Conservation (phyloP, 805 yeast genomes). For the Metschnikowia borealis region DNA sequence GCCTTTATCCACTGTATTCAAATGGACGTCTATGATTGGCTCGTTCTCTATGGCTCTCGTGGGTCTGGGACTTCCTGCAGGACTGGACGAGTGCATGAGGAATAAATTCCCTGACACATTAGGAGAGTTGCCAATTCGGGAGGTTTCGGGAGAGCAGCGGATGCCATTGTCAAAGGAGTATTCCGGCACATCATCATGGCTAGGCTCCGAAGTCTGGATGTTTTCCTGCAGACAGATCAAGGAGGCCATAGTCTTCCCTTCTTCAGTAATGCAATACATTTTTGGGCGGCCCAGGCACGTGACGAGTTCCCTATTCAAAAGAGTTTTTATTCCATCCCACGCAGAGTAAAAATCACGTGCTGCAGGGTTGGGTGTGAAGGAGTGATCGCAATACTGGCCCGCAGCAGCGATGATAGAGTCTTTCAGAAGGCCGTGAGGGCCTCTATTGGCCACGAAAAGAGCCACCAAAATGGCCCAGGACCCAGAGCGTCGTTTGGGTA, state of each 20-base stretch:
- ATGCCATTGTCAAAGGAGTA: conserved; percentile 35
- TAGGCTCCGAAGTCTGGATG: conserved; percentile 10
- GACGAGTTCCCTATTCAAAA: conserved; percentile 59
- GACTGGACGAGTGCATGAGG: conserved; percentile 1
- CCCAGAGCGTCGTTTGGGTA: conserved; percentile 76
- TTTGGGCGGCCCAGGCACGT: conserved; percentile 54
- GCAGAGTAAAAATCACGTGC: conserved; percentile 67
- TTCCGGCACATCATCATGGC: conserved; percentile 18
- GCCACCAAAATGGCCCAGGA: conserved; percentile 77
- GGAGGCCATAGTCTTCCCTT: conserved; percentile 62
- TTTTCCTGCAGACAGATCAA: conserved; percentile 48
- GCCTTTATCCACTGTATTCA: too few relatives aligned
- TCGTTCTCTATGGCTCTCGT: too few relatives aligned
- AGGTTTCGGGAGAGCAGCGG: conserved; percentile 13
- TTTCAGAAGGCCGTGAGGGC: conserved; percentile 54
- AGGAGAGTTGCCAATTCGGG: background rate
- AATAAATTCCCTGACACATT: background rate
- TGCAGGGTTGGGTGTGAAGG: conserved; percentile 58
- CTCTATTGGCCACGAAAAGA: conserved; percentile 46
- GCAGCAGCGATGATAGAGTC: conserved; percentile 56
- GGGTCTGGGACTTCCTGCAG: background rate
- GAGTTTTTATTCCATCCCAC: conserved; percentile 66
- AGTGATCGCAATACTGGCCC: conserved; percentile 49
- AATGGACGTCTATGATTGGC: too few relatives aligned
- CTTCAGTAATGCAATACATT: conserved; percentile 61